phyloP scores from a whole-genome alignment of 2,329 filamentous ascomycete genomes.

The Myriosclerotinia curreyana region DNA sequence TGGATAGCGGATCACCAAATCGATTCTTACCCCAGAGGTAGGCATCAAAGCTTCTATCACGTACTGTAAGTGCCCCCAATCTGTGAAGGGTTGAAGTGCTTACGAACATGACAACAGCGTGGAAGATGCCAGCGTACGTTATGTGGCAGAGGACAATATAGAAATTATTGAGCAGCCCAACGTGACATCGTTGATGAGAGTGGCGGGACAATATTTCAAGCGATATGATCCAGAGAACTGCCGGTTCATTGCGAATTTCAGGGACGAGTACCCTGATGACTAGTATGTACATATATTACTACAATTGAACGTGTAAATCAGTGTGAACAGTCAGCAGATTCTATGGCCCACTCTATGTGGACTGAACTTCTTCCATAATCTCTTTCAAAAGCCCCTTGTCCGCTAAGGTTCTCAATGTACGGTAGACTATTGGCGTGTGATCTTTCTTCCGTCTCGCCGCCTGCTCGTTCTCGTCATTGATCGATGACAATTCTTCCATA shows the following conservation, averaged over 20 bases:
- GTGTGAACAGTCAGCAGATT: neutral
- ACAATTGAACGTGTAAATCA: neutral
- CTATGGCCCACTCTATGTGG: slow-evolving; percentile 3
- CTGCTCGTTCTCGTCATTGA: slow-evolving; percentile 50
- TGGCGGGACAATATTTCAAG: slow-evolving; percentile 85
- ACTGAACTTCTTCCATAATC: slow-evolving; percentile 32
- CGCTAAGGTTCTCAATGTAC: slow-evolving; percentile 67
- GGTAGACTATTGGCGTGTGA: slow-evolving; percentile 65
- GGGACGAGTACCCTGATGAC: slow-evolving; percentile 83
- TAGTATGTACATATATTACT: slow-evolving; percentile 41
- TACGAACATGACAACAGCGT: slow-evolving; percentile 47
- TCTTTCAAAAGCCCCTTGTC: slow-evolving; percentile 59
- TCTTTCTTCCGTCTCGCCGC: slow-evolving; percentile 60
- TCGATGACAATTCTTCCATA: slow-evolving; percentile 46
- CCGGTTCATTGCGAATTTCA: slow-evolving; percentile 78
- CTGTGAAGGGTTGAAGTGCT: slow-evolving; percentile 24
- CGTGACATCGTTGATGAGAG: slow-evolving; percentile 58
- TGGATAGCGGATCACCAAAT: slow-evolving; percentile 65
- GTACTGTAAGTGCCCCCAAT: slow-evolving; percentile 65
- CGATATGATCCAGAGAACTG: slow-evolving; percentile 67
- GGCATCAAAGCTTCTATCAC: slow-evolving; percentile 75
- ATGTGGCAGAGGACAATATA: slow-evolving; percentile 81
- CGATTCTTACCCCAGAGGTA: slow-evolving; percentile 56
- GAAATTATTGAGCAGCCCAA: slow-evolving; percentile 54
- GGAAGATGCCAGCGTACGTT: slow-evolving; percentile 65